Conservation (phyloP, 1,139 yeast species). For the Taphrina communis region DNA sequence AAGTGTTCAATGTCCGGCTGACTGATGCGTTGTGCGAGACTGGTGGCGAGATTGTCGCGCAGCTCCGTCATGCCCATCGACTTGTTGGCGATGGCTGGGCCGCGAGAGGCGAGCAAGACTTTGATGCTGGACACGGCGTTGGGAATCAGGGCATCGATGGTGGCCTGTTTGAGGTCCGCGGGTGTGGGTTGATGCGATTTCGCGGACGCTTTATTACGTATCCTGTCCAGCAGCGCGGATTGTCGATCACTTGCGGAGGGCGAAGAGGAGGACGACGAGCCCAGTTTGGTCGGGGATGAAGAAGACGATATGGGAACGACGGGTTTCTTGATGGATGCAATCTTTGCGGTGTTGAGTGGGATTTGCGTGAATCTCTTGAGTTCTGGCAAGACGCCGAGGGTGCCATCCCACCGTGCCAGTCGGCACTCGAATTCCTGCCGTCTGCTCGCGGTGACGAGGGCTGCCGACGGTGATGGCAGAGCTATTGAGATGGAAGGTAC, state of each 20-base stretch:
- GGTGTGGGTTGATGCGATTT: conserved; percentile 19
- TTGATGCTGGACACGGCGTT: conserved; percentile 33
- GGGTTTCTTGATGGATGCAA: neutral
- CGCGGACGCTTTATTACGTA: conserved; percentile 13
- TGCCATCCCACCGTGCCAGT: conserved; percentile 22
- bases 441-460: neutral
- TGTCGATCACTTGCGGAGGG: conserved; percentile 26
- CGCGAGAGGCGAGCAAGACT: conserved; percentile 21
- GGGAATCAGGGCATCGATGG: conserved; percentile 30
- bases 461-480: neutral
- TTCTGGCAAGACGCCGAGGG: conserved; percentile 9
- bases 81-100: neutral
- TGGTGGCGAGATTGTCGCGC: conserved; percentile 30
- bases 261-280: conserved; percentile 16
- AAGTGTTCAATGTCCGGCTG: conserved; percentile 18
- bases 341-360: conserved; percentile 17
- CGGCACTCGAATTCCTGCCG: conserved; percentile 16
- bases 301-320: conserved; percentile 1
- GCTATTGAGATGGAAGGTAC: conserved; percentile 31
- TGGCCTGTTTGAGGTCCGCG: conserved; percentile 25
- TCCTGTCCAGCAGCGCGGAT: conserved; percentile 33
- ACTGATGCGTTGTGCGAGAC: conserved; percentile 30
- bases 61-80: conserved; percentile 30
- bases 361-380: neutral
- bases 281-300: neutral